Evolutionary conservation across 1,139 yeast species (phyloP).

Genomic region (Blastobotrys apis): DNA sequence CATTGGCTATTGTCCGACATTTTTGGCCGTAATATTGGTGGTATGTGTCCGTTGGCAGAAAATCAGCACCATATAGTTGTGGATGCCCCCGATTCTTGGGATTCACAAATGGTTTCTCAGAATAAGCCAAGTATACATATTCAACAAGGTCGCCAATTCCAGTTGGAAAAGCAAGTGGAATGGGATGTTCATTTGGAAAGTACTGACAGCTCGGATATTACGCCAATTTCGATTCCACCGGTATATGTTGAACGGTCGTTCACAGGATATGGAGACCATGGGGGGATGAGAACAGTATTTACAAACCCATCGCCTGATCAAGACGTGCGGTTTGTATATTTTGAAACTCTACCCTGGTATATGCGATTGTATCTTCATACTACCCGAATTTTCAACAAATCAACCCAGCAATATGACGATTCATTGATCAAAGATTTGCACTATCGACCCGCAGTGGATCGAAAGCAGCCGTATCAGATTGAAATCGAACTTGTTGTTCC

Average conservation of each 20-base stretch:
- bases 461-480: conserved; percentile 77
- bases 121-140: not conserved
- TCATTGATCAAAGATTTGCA: conserved; percentile 50
- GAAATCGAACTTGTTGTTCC: conserved; percentile 68
- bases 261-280: conserved; percentile 87
- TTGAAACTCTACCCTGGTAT: conserved; percentile 91
- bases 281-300: conserved; percentile 79
- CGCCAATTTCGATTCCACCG: conserved; percentile 51
- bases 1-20: conserved; percentile 58
- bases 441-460: conserved; percentile 75
- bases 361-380: conserved; percentile 80
- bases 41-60: conserved; percentile 52
- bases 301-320: conserved; percentile 53
- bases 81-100: conserved; percentile 30
- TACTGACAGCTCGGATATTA: conserved; percentile 27
- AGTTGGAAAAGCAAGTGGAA: not conserved
- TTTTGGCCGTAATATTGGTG: conserved; percentile 64
- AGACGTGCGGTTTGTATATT: conserved; percentile 54
- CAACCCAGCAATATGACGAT: conserved; percentile 20
- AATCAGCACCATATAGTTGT: conserved; percentile 29
- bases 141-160: conserved; percentile 7
- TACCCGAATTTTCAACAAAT: conserved; percentile 37
- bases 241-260: conserved; percentile 75
- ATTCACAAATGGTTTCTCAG: conserved; percentile 12
- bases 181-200: conserved; percentile 17